Evolutionary conservation across 345 rosid species (phyloP).

Genomic region (Boechera retrofracta): DNA sequence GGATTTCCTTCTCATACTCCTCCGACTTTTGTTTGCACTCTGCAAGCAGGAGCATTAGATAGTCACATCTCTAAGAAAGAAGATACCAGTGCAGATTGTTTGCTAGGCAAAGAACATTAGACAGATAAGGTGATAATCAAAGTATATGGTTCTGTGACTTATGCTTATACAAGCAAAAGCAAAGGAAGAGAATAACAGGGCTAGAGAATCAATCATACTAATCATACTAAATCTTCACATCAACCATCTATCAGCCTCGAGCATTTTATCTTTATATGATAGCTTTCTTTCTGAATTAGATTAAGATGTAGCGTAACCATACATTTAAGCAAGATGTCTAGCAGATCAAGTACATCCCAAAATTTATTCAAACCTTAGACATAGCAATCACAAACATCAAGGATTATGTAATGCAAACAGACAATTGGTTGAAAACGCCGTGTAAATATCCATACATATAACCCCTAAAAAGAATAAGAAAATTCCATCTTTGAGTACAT

Average conservation of each 20-base stretch:
- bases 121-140: constrained; percentile 21
- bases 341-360: constrained; percentile 17
- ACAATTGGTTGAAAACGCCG: constrained; percentile 3
- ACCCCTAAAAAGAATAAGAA: constrained; percentile 15
- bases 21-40: constrained; percentile 91
- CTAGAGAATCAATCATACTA: constrained; percentile 23
- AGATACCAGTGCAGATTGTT: constrained; percentile 14
- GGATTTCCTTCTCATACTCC: constrained; percentile 86
- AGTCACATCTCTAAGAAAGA: constrained; percentile 34
- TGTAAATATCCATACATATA: neutral
- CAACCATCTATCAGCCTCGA: constrained; percentile 9
- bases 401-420: constrained; percentile 22
- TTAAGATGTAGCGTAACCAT: constrained; percentile 11
- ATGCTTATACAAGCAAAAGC: constrained; percentile 18
- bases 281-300: constrained; percentile 17
- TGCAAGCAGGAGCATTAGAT: constrained; percentile 45
- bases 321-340: constrained; percentile 5
- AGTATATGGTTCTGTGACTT: constrained; percentile 17
- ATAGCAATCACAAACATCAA: constrained; percentile 28
- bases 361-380: constrained; percentile 19
- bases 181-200: constrained; percentile 22
- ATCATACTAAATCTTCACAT: constrained; percentile 17
- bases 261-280: constrained; percentile 4
- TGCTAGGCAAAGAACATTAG: constrained; percentile 31
- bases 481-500: constrained; percentile 1